A percentile compares a stretch with the other conserved stretches of the same genome.
Conservation (phyloP, 345 rosid species). For the Garcia nutans region DNA sequence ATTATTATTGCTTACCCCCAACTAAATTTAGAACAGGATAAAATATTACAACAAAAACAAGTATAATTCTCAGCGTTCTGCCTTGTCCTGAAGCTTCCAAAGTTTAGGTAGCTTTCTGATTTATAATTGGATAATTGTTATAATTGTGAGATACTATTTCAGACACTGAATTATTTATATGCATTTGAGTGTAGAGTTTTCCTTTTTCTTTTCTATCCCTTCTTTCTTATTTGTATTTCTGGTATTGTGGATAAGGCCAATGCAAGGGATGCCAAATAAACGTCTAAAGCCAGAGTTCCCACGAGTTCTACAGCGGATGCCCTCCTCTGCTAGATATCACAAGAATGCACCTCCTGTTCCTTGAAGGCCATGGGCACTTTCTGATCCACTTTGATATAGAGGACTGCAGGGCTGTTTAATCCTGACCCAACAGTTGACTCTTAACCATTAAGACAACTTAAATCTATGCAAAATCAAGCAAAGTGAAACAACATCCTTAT, state of each 20-base stretch:
- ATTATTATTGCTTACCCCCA: neutral
- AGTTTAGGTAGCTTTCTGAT: neutral
- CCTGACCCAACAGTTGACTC: neutral
- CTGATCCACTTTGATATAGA: conserved; percentile 5
- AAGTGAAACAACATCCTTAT: conserved; percentile 5
- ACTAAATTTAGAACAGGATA: neutral
- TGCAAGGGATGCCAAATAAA: conserved; percentile 65
- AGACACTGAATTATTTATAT: neutral
- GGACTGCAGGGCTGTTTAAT: neutral
- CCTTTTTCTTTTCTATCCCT: neutral
- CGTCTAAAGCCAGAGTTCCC: conserved; percentile 72
- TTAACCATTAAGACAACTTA: neutral
- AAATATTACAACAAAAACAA: neutral
- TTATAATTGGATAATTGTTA: neutral
- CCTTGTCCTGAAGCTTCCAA: conserved; percentile 3
- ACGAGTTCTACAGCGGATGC: conserved; percentile 61
- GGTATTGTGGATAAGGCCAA: conserved; percentile 41
- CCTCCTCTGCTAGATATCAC: conserved; percentile 74
- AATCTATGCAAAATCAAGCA: conserved; percentile 4
- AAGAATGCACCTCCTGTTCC: conserved; percentile 59
- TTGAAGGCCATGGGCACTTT: conserved; percentile 25
- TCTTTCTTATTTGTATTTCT: neutral
- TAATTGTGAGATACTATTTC: neutral
- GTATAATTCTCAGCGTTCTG: neutral
- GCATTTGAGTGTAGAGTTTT: neutral